Percentiles rank a stretch among this genome's conserved stretches.
phyloP scores from a whole-genome alignment of 140 eudicot genomes.

The Ambrosia hybrid region DNA sequence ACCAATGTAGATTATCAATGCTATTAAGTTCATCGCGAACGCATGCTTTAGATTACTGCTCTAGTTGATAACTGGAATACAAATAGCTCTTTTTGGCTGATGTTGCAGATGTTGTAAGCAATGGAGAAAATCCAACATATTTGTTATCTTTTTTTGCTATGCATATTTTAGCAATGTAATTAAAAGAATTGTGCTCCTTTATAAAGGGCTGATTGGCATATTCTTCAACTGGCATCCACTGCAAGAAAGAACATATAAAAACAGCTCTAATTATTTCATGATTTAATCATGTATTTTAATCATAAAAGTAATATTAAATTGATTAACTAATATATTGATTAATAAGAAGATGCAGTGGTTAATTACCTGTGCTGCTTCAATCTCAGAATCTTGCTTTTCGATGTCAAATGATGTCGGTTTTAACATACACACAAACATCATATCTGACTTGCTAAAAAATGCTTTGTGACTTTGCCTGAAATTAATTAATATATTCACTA shows the following conservation, averaged over 20 bases:
- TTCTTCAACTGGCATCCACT: slow-evolving; percentile 78
- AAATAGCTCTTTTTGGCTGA: slow-evolving; percentile 45
- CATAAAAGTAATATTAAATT: neutral
- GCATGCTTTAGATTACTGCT: neutral
- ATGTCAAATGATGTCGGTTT: slow-evolving; percentile 47
- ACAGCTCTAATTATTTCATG: neutral
- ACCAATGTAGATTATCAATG: neutral
- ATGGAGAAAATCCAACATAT: slow-evolving; percentile 55
- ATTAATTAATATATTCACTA: neutral
- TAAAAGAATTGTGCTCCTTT: slow-evolving; percentile 41
- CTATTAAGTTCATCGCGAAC: neutral
- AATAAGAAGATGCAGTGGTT: neutral
- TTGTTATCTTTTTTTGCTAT: slow-evolving; percentile 46
- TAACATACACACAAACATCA: slow-evolving; percentile 66
- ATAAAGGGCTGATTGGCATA: slow-evolving; percentile 56
- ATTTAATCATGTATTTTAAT: neutral
- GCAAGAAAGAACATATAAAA: slow-evolving; percentile 1
- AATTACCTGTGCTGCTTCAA: slow-evolving; percentile 56
- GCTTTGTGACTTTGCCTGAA: slow-evolving; percentile 72
- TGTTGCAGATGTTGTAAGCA: slow-evolving; percentile 34
- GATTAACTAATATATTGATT: neutral
- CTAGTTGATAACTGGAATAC: slow-evolving; percentile 34
- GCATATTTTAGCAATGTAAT: slow-evolving; percentile 50
- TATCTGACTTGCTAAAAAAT: slow-evolving; percentile 66
- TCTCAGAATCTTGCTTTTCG: slow-evolving; percentile 62